Evolutionary conservation across 345 rosid genomes (phyloP).

Genomic region (Physaria fendleri): DNA sequence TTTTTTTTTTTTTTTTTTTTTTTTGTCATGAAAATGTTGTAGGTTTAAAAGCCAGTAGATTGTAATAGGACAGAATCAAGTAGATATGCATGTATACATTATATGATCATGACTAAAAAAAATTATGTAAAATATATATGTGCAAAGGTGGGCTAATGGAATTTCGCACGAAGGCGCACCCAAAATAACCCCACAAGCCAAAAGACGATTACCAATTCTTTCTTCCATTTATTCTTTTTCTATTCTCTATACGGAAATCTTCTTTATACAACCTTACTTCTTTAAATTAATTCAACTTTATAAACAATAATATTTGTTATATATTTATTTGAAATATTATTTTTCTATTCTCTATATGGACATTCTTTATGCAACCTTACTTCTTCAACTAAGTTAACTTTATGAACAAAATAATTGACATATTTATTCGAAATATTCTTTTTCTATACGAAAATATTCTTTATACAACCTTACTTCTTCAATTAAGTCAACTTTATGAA

Average conservation of each 20-base stretch:
- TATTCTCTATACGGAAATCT: background rate
- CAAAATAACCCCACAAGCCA: slow-evolving; percentile 34
- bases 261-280: background rate
- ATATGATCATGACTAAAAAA: slow-evolving; percentile 14
- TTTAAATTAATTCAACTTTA: background rate
- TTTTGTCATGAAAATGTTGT: too few species aligned
- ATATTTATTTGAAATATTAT: slow-evolving; percentile 13
- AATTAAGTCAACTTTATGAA: background rate
- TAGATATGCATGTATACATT: slow-evolving; percentile 17
- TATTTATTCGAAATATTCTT: slow-evolving; percentile 11
- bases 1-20: too few species aligned
- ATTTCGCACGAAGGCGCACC: slow-evolving; percentile 35
- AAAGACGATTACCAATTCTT: slow-evolving; percentile 26
- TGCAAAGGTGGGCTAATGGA: slow-evolving; percentile 15
- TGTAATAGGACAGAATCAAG: too few species aligned
- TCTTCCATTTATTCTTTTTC: background rate
- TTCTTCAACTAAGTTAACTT: background rate
- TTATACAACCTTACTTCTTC: background rate
- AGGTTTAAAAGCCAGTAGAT: too few species aligned
- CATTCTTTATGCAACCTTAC: background rate
- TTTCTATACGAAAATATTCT: background rate
- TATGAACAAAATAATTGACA: too few species aligned
- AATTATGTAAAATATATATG: slow-evolving; percentile 1
- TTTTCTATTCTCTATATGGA: background rate
- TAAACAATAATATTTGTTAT: background rate